These are phyloP conservation scores for Bolboschoenoplectus hybrid DNA, from an alignment of 202 grass and related monocot genomes.

Conservation along the genomic window DNA sequence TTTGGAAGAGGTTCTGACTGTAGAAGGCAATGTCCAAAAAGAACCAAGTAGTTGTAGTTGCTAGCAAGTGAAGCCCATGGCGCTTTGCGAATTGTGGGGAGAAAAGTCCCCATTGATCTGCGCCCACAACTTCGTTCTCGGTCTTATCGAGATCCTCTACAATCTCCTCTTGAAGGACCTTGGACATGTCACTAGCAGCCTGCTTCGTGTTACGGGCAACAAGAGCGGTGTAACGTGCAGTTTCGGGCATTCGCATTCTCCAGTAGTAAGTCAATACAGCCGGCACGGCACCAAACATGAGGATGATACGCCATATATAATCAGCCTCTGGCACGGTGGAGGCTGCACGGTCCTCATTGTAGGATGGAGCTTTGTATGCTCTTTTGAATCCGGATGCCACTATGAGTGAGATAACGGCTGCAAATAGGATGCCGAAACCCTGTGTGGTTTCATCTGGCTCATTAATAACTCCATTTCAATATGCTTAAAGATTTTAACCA, in stretches of 20 bases:
- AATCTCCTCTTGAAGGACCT: slow-evolving; percentile 57
- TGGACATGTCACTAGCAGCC: slow-evolving; percentile 63
- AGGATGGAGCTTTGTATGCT: slow-evolving; percentile 37
- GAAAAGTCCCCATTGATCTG: slow-evolving; percentile 65
- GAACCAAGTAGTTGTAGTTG: slow-evolving; percentile 74
- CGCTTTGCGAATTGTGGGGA: slow-evolving; percentile 53
- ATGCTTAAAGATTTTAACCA: background rate
- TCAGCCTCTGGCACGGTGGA: slow-evolving; percentile 57
- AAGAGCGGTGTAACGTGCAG: slow-evolving; percentile 79
- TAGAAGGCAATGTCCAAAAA: slow-evolving; percentile 74
- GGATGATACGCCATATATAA: slow-evolving; percentile 65
- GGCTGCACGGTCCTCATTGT: background rate
- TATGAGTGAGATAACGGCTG: slow-evolving; percentile 48
- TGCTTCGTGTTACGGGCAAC: slow-evolving; percentile 63
- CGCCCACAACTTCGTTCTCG: background rate
- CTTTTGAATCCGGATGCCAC: slow-evolving; percentile 48
- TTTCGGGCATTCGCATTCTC: slow-evolving; percentile 84
- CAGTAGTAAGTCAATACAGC: slow-evolving; percentile 72
- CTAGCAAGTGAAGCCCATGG: slow-evolving; percentile 71
- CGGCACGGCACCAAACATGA: slow-evolving; percentile 65
- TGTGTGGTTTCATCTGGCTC: slow-evolving; percentile 45
- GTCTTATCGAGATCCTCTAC: background rate
- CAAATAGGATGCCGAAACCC: slow-evolving; percentile 64
- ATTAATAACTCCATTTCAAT: slow-evolving; percentile 36
- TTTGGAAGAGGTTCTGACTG: slow-evolving; percentile 87